Percentiles rank a stretch among this genome's conserved stretches.
Conservation (phyloP, 2,329 filamentous ascomycete species). For the Diaporthe capsici region DNA sequence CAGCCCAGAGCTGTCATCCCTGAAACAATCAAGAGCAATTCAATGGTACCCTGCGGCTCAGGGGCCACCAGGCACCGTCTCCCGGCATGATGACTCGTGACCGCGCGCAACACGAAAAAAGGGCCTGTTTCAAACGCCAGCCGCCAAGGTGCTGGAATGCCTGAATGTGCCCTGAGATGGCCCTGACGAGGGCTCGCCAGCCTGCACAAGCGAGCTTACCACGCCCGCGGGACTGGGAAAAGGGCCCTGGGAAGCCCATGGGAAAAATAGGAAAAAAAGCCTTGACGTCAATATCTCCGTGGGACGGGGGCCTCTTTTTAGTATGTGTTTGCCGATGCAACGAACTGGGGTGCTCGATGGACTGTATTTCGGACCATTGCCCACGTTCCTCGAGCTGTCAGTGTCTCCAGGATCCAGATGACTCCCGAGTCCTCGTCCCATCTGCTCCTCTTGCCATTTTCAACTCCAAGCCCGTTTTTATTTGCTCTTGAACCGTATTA, state of each 20-base stretch:
- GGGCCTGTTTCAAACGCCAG: conserved; percentile 23
- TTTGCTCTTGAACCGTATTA: conserved; percentile 22
- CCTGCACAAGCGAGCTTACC: conserved; percentile 17
- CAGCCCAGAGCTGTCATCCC: conserved; percentile 30
- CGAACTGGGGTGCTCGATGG: background rate
- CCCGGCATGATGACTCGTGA: conserved; percentile 36
- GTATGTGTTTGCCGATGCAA: conserved; percentile 9
- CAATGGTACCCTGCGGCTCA: conserved; percentile 28
- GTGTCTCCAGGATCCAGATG: conserved; percentile 32
- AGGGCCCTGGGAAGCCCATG: background rate
- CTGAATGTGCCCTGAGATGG: background rate
- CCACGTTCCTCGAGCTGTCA: conserved; percentile 20
- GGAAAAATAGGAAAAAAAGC: background rate
- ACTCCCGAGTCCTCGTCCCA: conserved; percentile 24
- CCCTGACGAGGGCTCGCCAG: background rate
- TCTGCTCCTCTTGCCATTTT: conserved; percentile 22
- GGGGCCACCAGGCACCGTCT: conserved; percentile 12
- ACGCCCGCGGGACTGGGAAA: conserved; percentile 6
- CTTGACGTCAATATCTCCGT: conserved; percentile 35
- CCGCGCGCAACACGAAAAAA: conserved; percentile 27
- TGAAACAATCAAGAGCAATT: conserved; percentile 24
- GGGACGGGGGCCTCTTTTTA: background rate
- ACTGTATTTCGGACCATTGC: conserved; percentile 15
- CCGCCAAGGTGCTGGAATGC: conserved; percentile 22
- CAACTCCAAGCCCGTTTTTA: conserved; percentile 21